Conservation (phyloP, 345 rosid genomes). For the Moringa oleifera region DNA sequence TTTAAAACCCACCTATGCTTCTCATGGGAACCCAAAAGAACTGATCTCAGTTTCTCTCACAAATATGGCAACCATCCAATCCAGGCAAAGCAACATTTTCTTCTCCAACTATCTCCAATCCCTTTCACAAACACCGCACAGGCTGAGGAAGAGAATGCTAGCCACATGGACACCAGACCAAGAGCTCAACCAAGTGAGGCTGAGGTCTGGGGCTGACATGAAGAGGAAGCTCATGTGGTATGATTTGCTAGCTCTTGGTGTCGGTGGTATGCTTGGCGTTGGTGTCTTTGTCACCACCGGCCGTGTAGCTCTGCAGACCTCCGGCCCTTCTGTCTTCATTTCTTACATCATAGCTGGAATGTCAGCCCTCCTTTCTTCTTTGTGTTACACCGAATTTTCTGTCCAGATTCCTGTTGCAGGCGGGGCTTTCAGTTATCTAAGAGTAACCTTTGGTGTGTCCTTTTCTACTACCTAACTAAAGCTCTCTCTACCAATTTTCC, state of each 20-base stretch:
- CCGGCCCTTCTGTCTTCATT: conserved; percentile 86
- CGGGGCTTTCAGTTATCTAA: conserved; percentile 88
- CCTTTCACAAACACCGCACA: conserved; percentile 77
- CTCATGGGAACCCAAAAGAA: conserved; percentile 25
- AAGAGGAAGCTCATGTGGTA: conserved; percentile 80
- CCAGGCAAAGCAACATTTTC: conserved; percentile 21
- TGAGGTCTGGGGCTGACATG: conserved; percentile 96
- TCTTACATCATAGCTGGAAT: conserved; percentile 78
- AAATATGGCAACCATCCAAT: conserved; percentile 26
- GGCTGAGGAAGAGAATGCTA: conserved; percentile 77
- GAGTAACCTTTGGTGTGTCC: conserved; percentile 81
- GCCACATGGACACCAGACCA: conserved; percentile 93
- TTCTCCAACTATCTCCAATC: conserved; percentile 47
- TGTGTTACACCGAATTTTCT: conserved; percentile 91
- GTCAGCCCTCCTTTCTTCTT: conserved; percentile 82
- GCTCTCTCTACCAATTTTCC: conserved; percentile 7
- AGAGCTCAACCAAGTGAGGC: conserved; percentile 78
- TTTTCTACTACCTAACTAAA: too few species aligned
- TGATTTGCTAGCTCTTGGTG: conserved; percentile 84
- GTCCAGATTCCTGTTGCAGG: conserved; percentile 95
- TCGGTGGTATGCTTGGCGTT: conserved; percentile 93
- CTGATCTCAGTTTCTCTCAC: conserved; percentile 8
- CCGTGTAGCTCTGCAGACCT: conserved; percentile 43
- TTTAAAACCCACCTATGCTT: conserved; percentile 30
- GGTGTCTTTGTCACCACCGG: conserved; percentile 94